Evolutionary conservation across 148 eudicot species (phyloP), one percentile per base, ranked within the genome.

Genomic region (Cornus suecica): DNA sequence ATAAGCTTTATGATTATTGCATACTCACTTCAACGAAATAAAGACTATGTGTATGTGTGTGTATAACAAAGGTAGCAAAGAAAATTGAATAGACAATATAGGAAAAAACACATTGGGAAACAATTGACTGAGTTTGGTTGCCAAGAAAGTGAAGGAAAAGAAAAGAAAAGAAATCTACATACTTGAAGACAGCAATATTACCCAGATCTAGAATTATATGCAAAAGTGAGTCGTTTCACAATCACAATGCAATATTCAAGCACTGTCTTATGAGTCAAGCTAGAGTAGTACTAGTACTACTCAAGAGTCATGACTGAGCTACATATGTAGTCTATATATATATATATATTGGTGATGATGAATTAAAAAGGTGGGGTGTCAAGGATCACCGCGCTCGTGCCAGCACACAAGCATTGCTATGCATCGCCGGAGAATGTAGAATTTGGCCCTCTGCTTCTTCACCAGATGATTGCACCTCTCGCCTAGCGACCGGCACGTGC

Each of bases 341-440:
- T 16, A 54, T 54, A 15, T 4, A 58, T 58, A 22, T 8, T 11
- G 14, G 8, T 58, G n/a, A 58, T 18, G n/a, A n/a, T 22, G 20
- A 58, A 8, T 20, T 20, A 13, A 58, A 58, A 18, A 18, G 62
- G 25, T n/a, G 20, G 5, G 20, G 1, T 80, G 1, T 80, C 76
- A 86, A 71, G 74, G 73, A 41, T 89, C 88, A 31, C 63, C 75
- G 25, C 82, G 78, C 24, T 88, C 94, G 70, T 70, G 88, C 88
- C 88, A 90, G 84, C 93, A 90, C 14, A 90, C 80, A 41, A 88
- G 82, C 76, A 87, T 81, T 0, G 88, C 87, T 13, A 90, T 78
- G 67, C 94, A 90, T 13, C 94, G 88, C 24, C 94, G 81, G 72
- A 90, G 80, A 68, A 90, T 90, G 72, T 90, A 90, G 67, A 90